Evolutionary conservation across 1,139 yeast species (phyloP), one percentile per base, ranked within the genome.

Genomic region (Saccharomycopsis hybrid): DNA sequence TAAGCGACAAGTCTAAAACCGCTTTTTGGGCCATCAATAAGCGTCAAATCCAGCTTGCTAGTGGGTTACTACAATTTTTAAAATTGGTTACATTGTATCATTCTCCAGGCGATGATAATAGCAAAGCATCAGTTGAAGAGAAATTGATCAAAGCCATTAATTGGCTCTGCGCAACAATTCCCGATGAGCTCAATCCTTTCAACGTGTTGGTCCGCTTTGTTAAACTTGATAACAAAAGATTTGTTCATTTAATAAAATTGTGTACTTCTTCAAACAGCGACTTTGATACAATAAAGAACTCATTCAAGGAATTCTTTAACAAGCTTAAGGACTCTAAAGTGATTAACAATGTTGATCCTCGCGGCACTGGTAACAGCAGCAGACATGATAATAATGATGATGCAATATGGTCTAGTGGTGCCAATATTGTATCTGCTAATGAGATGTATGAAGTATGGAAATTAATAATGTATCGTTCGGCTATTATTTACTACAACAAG

Each of bases 11-110:
- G 54, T 77, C 90, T 0, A 72, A 71, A 53, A 72, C 77, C 41
- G 78, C 95, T 0, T 82, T 87, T 58, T 66, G 73, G 51, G 92
- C 95, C 0, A 77, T 85, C 42, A 73, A 78, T 49, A 77, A 73
- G 57, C 73, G 95, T 49, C 95, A 87, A 60, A 73, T 75, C 47
- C 85, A 82, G 55, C 65, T 78, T 39, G 66, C 83, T 0, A 49
- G 56, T 47, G 73, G 60, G 51, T 57, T 67, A 51, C 60, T 55
- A 54, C 69, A 60, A 51, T 67, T 60, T 57, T 57, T 60, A 49
- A 69, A 60, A 50, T 66, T 63, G 50, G 64, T 63, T 37, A 78
- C 77, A 50, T 68, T 67, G 36, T 66, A 66, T 54, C 62, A 66
- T 35, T 65, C 64, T 3, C 65, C 63, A 24, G 54, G 60, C 1